Base-by-base conservation (phyloP, 2,329 filamentous ascomycete genomes). In the Claviceps cyperi region DNA sequence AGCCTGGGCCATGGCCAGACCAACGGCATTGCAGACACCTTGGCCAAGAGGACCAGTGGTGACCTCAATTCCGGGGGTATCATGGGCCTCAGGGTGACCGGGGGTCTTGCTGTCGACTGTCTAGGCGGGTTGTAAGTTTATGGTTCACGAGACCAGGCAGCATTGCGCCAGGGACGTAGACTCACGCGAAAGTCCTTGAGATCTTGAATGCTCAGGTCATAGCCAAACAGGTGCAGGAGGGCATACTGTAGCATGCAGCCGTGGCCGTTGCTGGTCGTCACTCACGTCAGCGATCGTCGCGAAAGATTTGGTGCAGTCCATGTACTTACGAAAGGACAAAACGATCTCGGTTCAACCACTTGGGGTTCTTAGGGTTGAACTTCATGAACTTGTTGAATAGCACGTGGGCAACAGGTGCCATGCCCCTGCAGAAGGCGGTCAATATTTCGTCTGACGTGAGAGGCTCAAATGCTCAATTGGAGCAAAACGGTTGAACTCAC, bases 171-270 rank as follows among this genome's bases (percentile, higher is more conserved):
- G 21, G 44, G 13, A 17, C 19, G 17, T 28, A 38, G 52, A 77
- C 87, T 70, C 81, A 95, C 89, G 70, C 92, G 85, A 86, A 98
- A 98, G 62, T 76, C 73, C 82, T 97, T 98, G 61, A 98, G 71
- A 72, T 97, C 92, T 64, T 98, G 86, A 55, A 98, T 76, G 64
- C 80, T 79, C 60, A 98, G 62, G 56, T 73, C 80, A 69, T 94
- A 98, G 69, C 92, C 92, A 72, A 90, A 95, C 51, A 98, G 78
- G 77, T 98, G 92, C 63, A 98, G 85, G 60, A 98, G 80, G 64
- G 91, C 86, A 83, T 98, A 98, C 70, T 96, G 92, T 54, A 98
- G 87, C 90, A 98, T 95, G 81, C 92, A 98, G 62, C 84, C 92
- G 75, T 98, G 92, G 61, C 92, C 92, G 77, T 98, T 98, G 55